Conservation (phyloP, 2,329 filamentous ascomycete genomes). For the Sporothrix brasiliensis region DNA sequence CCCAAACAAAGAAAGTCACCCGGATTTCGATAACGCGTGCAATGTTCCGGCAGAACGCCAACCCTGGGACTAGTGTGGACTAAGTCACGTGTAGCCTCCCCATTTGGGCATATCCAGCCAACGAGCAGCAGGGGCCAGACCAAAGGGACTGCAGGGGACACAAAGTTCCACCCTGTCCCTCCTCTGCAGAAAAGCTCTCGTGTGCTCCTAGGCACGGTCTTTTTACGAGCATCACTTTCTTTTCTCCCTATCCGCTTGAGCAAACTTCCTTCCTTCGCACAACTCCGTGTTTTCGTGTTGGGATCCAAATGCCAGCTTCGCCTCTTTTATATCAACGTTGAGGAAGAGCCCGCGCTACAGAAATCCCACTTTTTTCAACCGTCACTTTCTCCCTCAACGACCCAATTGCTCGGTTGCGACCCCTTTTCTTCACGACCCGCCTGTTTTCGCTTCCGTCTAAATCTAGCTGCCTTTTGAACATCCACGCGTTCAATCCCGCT, state of each 20-base stretch:
- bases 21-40: constrained; percentile 5
- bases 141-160: constrained; percentile 2
- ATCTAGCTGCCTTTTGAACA: constrained; percentile 14
- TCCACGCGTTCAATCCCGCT: constrained; percentile 20
- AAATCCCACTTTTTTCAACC: constrained; percentile 11
- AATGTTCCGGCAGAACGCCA: not conserved
- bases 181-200: constrained; percentile 26
- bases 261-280: not conserved
- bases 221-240: constrained; percentile 2
- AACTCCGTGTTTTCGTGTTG: not conserved
- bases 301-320: not conserved
- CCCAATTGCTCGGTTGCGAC: constrained; percentile 14
- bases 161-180: constrained; percentile 22
- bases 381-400: not conserved
- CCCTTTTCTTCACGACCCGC: constrained; percentile 7
- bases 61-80: not conserved
- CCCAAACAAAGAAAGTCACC: constrained; percentile 4
- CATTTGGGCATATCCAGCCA: constrained; percentile 1
- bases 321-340: constrained; percentile 2
- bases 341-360: constrained; percentile 12
- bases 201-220: constrained; percentile 15
- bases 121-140: constrained; percentile 18
- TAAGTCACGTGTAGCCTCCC: not conserved
- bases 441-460: not conserved
- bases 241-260: not conserved